These are phyloP conservation scores for Paraphoma chrysanthemicola DNA, from an alignment of 2,329 filamentous ascomycete species.

Conservation along the genomic window DNA sequence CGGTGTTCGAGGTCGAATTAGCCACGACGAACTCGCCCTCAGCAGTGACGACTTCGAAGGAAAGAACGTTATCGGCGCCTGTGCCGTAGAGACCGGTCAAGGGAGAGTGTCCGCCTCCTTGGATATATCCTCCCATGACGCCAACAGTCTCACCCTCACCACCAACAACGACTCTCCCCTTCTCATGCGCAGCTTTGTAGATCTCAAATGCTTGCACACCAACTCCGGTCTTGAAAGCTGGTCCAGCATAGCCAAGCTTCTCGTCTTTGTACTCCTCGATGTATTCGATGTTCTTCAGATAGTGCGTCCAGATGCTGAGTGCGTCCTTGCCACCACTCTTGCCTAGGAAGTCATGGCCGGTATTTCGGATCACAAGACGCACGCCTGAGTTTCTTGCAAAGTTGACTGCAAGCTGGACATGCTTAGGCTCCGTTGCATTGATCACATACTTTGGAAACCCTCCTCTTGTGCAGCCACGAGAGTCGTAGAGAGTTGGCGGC, in stretches of 20 bases:
- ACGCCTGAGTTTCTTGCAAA: slow-evolving; percentile 44
- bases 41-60: slow-evolving; percentile 43
- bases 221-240: slow-evolving; percentile 63
- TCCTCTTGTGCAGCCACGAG: slow-evolving; percentile 44
- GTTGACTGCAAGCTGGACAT: slow-evolving; percentile 46
- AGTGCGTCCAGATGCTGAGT: slow-evolving; percentile 47
- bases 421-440: slow-evolving; percentile 44
- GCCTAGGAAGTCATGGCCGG: slow-evolving; percentile 46
- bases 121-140: slow-evolving; percentile 53
- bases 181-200: slow-evolving; percentile 57
- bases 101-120: slow-evolving; percentile 63
- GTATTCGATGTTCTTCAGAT: slow-evolving; percentile 45
- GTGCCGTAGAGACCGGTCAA: slow-evolving; percentile 55
- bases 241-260: slow-evolving; percentile 50
- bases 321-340: slow-evolving; percentile 44
- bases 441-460: slow-evolving; percentile 46
- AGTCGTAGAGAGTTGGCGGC: slow-evolving; percentile 43
- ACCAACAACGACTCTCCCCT: slow-evolving; percentile 59
- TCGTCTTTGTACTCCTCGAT: slow-evolving; percentile 41
- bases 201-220: slow-evolving; percentile 63
- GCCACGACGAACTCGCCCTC: slow-evolving; percentile 31
- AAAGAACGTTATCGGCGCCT: slow-evolving; percentile 45
- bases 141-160: slow-evolving; percentile 61
- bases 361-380: slow-evolving; percentile 44
- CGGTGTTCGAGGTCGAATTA: slow-evolving; percentile 25